Conservation (phyloP, 2,329 filamentous ascomycete species). For the Sporothrix humicola region DNA sequence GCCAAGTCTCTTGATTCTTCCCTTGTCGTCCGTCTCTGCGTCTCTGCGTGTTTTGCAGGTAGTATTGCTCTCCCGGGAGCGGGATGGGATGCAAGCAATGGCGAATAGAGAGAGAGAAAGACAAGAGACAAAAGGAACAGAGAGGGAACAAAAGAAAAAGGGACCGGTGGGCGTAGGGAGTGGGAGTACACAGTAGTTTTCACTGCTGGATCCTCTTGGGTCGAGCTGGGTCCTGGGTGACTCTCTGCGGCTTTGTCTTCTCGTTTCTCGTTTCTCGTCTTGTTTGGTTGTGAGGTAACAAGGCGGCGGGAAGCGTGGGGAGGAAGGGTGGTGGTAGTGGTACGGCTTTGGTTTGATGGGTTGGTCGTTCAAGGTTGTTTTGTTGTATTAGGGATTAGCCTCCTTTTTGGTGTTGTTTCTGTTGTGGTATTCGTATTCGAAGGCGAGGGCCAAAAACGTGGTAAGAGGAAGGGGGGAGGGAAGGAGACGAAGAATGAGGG, state of each 20-base stretch:
- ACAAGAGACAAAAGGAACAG: not conserved
- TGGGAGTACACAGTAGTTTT: too few relatives aligned
- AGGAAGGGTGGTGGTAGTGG: constrained; percentile 10
- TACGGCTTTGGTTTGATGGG: not conserved
- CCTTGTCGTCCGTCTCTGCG: not conserved
- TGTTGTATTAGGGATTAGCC: constrained; percentile 1
- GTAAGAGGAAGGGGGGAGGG: not conserved
- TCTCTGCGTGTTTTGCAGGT: not conserved
- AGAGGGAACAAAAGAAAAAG: not conserved
- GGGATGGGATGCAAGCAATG: constrained; percentile 8
- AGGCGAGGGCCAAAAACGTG: constrained; percentile 6
- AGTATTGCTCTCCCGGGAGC: constrained; percentile 19
- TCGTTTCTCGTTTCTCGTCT: not conserved
- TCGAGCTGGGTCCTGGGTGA: not conserved
- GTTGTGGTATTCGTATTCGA: constrained; percentile 25
- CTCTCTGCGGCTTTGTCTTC: not conserved
- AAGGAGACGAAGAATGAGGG: not conserved
- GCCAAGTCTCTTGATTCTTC: constrained; percentile 3
- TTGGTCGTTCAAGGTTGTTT: not conserved
- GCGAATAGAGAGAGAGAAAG: not conserved
- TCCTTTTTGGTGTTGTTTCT: constrained; percentile 14
- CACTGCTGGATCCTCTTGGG: too few relatives aligned
- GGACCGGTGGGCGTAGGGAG: too few relatives aligned
- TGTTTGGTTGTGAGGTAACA: constrained; percentile 23
- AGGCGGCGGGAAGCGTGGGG: constrained; percentile 19